These are phyloP conservation scores for Lentinula raphanica DNA, from an alignment of 768 basidiomycete genomes.

Conservation along the genomic window DNA sequence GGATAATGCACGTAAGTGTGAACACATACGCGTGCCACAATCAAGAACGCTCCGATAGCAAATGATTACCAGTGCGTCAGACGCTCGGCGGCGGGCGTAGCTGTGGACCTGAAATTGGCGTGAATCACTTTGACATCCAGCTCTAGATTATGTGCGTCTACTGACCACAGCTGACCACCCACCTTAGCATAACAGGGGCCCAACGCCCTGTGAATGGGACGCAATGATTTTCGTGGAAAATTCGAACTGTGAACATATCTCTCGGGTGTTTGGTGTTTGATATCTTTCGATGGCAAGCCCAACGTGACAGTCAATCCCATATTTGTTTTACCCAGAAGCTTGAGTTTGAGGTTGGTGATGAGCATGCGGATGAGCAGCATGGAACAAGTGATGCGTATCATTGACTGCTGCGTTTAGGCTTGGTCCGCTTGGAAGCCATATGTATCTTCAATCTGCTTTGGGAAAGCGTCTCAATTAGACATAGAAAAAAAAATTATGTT, in stretches of 20 bases:
- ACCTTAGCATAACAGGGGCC: background rate
- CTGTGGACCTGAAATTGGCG: background rate
- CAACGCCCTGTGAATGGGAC: background rate
- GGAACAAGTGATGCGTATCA: background rate
- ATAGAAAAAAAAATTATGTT: background rate
- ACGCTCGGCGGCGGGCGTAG: background rate
- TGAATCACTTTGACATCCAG: background rate
- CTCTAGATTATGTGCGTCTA: background rate
- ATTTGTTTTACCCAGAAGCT: background rate
- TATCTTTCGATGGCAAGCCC: background rate
- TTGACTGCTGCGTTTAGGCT: background rate
- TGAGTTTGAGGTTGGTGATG: background rate
- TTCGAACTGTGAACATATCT: background rate
- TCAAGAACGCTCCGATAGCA: background rate
- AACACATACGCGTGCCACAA: background rate
- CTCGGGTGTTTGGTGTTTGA: background rate
- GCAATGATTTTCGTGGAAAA: background rate
- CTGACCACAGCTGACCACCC: background rate
- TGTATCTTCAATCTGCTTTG: background rate
- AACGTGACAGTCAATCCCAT: background rate
- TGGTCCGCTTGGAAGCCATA: background rate
- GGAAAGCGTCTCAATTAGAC: background rate
- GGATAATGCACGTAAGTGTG: background rate
- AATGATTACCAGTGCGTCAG: background rate
- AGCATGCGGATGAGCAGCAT: background rate